Percentiles rank a stretch among this genome's conserved stretches.
These are phyloP conservation scores for Xanthoconium stramineum DNA, from an alignment of 768 basidiomycete genomes.

Conservation along the genomic window DNA sequence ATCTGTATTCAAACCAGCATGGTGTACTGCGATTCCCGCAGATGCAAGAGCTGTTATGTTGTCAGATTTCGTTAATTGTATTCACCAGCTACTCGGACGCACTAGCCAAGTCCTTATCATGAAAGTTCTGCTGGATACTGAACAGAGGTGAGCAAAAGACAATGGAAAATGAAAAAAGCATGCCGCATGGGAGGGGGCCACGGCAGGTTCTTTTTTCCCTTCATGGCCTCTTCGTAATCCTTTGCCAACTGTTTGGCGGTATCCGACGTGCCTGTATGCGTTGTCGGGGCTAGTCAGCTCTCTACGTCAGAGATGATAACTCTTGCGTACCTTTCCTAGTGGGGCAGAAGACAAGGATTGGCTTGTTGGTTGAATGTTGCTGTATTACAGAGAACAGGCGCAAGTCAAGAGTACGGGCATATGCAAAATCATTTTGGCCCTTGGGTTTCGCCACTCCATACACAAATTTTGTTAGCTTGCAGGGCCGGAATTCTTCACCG, in stretches of 20 bases:
- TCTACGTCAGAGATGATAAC: neutral
- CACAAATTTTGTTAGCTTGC: constrained; percentile 70
- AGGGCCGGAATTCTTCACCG: constrained; percentile 89
- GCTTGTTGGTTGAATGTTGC: constrained; percentile 72
- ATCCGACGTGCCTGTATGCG: constrained; percentile 45
- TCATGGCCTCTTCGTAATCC: constrained; percentile 59
- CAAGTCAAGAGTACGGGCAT: constrained; percentile 65
- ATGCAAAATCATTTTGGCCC: constrained; percentile 76
- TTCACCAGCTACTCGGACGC: neutral
- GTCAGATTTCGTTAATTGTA: constrained; percentile 4
- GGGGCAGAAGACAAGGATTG: constrained; percentile 83
- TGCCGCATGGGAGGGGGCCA: constrained; percentile 67
- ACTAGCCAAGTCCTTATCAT: constrained; percentile 63
- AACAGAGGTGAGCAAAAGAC: neutral
- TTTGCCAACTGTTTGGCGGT: constrained; percentile 79
- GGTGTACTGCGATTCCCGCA: constrained; percentile 84
- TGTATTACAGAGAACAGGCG: constrained; percentile 73
- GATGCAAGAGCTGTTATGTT: constrained; percentile 52
- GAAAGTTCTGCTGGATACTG: constrained; percentile 57
- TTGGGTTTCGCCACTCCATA: constrained; percentile 63
- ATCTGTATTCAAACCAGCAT: constrained; percentile 75
- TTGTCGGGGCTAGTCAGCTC: neutral
- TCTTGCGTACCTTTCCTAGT: constrained; percentile 71
- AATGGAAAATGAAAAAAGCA: neutral
- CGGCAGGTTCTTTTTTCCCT: constrained; percentile 50